phyloP scores from a whole-genome alignment of 345 rosid species.

The Boechera stricta region DNA sequence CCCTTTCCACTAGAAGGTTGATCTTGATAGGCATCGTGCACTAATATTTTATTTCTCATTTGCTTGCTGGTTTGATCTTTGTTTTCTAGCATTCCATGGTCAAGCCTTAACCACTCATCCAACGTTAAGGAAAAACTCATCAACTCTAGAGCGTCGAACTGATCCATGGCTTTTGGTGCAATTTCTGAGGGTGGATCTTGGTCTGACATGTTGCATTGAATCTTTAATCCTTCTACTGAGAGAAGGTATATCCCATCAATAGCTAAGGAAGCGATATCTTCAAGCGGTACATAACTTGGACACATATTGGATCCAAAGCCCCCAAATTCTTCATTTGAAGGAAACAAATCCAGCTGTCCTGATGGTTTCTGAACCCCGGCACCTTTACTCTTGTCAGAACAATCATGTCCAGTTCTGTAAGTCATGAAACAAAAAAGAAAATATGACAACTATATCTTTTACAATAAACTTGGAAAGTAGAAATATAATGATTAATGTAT shows the following conservation, averaged over 20 bases:
- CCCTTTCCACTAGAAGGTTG: constrained; percentile 40
- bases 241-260: constrained; percentile 62
- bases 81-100: constrained; percentile 44
- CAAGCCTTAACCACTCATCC: constrained; percentile 73
- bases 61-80: constrained; percentile 48
- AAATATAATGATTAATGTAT: constrained; percentile 18
- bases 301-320: constrained; percentile 29
- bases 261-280: constrained; percentile 52
- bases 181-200: constrained; percentile 61
- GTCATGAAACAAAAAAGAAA: not conserved
- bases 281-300: constrained; percentile 46
- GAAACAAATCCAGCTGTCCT: constrained; percentile 17
- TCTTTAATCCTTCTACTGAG: constrained; percentile 64
- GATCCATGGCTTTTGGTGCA: constrained; percentile 43
- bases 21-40: constrained; percentile 31
- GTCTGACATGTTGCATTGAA: constrained; percentile 68
- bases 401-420: constrained; percentile 30
- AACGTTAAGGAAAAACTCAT: constrained; percentile 55
- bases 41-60: constrained; percentile 35
- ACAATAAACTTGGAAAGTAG: not conserved
- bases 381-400: constrained; percentile 19
- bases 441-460: constrained; percentile 2
- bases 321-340: constrained; percentile 19
- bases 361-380: constrained; percentile 11
- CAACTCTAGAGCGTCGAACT: constrained; percentile 44